Evolutionary conservation across 164 flowering plant species (phyloP).

Genomic region (Magnolia kwangsiensis): DNA sequence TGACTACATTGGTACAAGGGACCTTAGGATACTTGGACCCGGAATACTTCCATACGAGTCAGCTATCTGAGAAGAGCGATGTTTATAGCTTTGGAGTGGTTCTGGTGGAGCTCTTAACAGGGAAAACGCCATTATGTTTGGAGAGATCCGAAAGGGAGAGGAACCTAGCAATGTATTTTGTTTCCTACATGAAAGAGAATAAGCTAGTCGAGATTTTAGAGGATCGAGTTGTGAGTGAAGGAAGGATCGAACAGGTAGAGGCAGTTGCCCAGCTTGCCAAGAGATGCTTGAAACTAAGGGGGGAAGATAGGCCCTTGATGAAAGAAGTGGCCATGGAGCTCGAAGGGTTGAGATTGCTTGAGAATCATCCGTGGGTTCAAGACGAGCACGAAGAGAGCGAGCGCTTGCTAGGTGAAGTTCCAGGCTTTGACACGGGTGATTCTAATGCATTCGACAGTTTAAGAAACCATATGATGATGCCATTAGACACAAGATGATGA

Average conservation of each 20-base stretch:
- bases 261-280: conserved; percentile 42
- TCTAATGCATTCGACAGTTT: no score
- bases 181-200: conserved; percentile 21
- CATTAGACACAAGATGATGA: no score
- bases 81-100: conserved; percentile 8
- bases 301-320: conserved; percentile 55
- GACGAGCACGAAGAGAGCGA: not conserved
- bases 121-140: conserved; percentile 45
- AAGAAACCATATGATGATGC: no score
- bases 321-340: conserved; percentile 48
- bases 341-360: conserved; percentile 6
- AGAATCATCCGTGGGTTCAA: not conserved
- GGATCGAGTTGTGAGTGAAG: conserved; percentile 26
- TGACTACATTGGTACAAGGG: conserved; percentile 5
- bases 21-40: conserved; percentile 1
- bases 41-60: not conserved
- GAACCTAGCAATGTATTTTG: conserved; percentile 37
- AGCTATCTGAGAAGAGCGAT: conserved; percentile 5
- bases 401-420: not conserved
- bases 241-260: conserved; percentile 15
- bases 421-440: not conserved
- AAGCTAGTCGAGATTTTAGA: conserved; percentile 36
- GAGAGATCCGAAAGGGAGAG: conserved; percentile 38
- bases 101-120: conserved; percentile 26
- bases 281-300: conserved; percentile 45